Percentiles rank a stretch among this genome's conserved stretches.
Evolutionary conservation across 2,329 filamentous ascomycete genomes (phyloP).

Genomic region (Seiridium unicorne): DNA sequence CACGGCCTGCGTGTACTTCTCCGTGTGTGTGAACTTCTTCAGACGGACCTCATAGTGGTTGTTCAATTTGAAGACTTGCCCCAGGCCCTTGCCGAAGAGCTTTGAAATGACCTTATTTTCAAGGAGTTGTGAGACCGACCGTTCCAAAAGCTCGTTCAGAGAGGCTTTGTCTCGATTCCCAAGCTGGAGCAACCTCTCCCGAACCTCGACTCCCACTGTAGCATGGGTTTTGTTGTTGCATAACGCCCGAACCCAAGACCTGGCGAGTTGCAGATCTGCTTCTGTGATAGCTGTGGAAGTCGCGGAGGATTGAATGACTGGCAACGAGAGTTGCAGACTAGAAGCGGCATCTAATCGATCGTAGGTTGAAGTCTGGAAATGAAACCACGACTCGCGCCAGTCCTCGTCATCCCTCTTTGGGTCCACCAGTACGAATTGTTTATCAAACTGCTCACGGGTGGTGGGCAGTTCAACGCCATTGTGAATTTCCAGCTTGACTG

Average conservation of each 20-base stretch:
- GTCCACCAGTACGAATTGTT: conserved; percentile 39
- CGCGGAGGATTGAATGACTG: conserved; percentile 9
- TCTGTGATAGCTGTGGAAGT: conserved; percentile 10
- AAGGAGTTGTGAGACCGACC: conserved; percentile 47
- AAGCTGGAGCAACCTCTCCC: conserved; percentile 50
- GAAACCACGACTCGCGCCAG: conserved; percentile 59
- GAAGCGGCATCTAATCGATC: conserved; percentile 55
- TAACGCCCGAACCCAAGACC: conserved; percentile 59
- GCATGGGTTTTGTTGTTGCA: conserved; percentile 47
- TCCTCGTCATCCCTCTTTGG: conserved; percentile 33
- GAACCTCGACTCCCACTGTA: conserved; percentile 40
- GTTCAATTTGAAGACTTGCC: conserved; percentile 62
- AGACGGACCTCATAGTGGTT: conserved; percentile 57
- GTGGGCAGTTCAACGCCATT: conserved; percentile 48
- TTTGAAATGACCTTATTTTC: conserved; percentile 55
- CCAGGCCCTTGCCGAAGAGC: conserved; percentile 57
- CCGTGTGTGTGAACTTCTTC: conserved; percentile 51
- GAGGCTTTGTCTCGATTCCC: conserved; percentile 35
- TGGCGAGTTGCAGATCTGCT: conserved; percentile 41
- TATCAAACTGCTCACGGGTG: conserved; percentile 41
- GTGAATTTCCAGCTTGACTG: conserved; percentile 48
- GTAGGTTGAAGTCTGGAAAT: conserved; percentile 51
- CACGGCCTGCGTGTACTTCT: conserved; percentile 57
- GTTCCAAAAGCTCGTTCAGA: conserved; percentile 44
- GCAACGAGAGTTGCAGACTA: conserved; percentile 42